Base-by-base conservation (phyloP, 352 stramenopile species). In the Pythium biforme region DNA sequence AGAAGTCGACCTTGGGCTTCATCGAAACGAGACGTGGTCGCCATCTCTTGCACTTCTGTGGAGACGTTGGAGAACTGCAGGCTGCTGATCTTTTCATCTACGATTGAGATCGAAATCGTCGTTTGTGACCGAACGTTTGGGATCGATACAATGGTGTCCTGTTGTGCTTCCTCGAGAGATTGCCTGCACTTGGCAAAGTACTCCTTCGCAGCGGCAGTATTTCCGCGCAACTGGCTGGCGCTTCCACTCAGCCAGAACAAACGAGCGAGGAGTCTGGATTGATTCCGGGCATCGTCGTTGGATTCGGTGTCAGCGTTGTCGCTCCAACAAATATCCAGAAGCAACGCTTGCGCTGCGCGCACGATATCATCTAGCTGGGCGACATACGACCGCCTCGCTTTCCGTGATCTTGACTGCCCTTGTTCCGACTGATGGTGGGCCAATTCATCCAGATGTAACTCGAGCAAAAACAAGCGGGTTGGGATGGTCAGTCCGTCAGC, bases 151-250 rank as follows among this genome's bases (percentile, higher is more conserved):
- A 53, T 6, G 3, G 23, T 19, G 1, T 5, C 14, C 20, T 47
- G 34, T 11, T 62, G 46, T 10, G 48, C 9, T 12, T 62, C 43
- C 19, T 49, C 49, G 11, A 70, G 20, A 20, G 43, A 43, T 15
- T 81, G 64, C 45, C 71, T 73, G 55, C 82, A 89, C 57, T 89
- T 83, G 15, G 54, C 68, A 40, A 76, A 90, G 56, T 77, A 88
- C 17, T 79, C 62, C 39, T 86, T 85, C 1, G 79, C 78, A 20
- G 75, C 62, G 34, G 72, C 70, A 11, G 69, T 61, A 37, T 82
- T 72, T 6, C 74, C 71, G 43, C 50, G 74, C 12, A 74, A 55
- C n/a, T 88, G 79, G 29, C 75, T 72, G 50, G 88, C 74, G 11
- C 66, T 66, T 3, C 76, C 83, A 22, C 83, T 68, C 0, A 92